These are phyloP conservation scores for Aspergillus sp. DNA, from an alignment of 2,329 filamentous ascomycete species.

Conservation along the genomic window DNA sequence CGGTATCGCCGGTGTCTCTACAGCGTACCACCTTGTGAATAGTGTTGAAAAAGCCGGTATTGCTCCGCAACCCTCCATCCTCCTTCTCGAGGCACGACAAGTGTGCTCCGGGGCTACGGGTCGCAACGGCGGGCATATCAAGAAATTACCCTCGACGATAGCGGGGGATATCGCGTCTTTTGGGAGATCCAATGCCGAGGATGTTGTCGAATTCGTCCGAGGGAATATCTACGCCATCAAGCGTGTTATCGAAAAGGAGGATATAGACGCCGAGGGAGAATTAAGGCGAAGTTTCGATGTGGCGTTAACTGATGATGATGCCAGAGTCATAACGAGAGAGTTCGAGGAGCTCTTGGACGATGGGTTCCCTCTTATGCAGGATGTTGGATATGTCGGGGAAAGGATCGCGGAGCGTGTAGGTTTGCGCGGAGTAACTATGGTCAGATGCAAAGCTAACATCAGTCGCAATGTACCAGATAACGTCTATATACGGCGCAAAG, in stretches of 20 bases:
- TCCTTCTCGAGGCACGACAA: constrained; percentile 42
- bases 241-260: not conserved
- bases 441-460: too few relatives aligned
- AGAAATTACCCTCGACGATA: constrained; percentile 31
- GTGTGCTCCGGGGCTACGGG: constrained; percentile 37
- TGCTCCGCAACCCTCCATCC: constrained; percentile 27
- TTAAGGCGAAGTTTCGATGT: not conserved
- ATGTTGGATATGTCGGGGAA: not conserved
- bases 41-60: not conserved
- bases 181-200: not conserved
- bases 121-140: constrained; percentile 37
- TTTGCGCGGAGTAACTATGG: too few relatives aligned
- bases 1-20: not conserved
- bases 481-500: not conserved
- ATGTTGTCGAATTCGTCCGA: not conserved
- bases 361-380: not conserved
- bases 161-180: not conserved
- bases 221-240: not conserved
- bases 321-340: not conserved
- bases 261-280: not conserved
- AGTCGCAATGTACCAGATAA: not conserved
- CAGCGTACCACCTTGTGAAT: not conserved
- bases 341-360: not conserved
- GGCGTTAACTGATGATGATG: not conserved
- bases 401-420: not conserved